Evolutionary conservation across 2,329 filamentous ascomycete genomes (phyloP), one percentile per base, ranked within the genome.

Genomic region (Penicillium sp.): DNA sequence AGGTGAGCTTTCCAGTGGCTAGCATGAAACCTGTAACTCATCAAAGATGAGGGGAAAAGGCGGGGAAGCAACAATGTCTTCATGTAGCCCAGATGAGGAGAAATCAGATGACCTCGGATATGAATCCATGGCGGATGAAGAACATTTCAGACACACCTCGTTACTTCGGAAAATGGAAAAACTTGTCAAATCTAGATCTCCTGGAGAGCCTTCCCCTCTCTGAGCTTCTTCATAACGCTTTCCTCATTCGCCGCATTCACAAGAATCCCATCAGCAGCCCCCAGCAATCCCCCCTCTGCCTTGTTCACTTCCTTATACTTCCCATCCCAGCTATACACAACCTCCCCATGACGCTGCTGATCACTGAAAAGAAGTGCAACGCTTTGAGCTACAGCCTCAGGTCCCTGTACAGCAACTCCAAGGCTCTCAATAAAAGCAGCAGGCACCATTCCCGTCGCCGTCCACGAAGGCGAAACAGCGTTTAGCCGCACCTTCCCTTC

Each of bases 241-340:
- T 63, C 58, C 36, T 64, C 59, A 5, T 53, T 47, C 7, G 42
- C 44, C 5, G 43, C 13, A 39, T 57, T 44, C 13, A 41, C 57
- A 27, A 62, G 27, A 14, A 59, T 29, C 5, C 18, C 40, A n/a
- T 30, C n/a, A 4, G 47, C 50, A 16, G 47, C 38, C 19, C 53
- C 47, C 27, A 63, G 45, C 7, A 66, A 47, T 1, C 65, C 66
- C 1, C 51, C 57, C n/a, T 57, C 47, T 2, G 71, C 64, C 55
- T 82, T 77, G 51, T 85, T 83, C 14, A 84, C 74, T 65, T 85
- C 83, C 53, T 70, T 74, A 61, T 77, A 82, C 48, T 75, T 74
- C 0, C 81, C 79, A 9, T 73, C 68, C 52, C 70, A 70, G 10
- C 80, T 73, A 58, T 80, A 82, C n/a, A 85, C 74, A 26, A 81